Percentiles rank a stretch among this genome's conserved stretches.
These are phyloP conservation scores for Hygrophorus pudorinus DNA, from an alignment of 768 basidiomycete species.

Conservation along the genomic window DNA sequence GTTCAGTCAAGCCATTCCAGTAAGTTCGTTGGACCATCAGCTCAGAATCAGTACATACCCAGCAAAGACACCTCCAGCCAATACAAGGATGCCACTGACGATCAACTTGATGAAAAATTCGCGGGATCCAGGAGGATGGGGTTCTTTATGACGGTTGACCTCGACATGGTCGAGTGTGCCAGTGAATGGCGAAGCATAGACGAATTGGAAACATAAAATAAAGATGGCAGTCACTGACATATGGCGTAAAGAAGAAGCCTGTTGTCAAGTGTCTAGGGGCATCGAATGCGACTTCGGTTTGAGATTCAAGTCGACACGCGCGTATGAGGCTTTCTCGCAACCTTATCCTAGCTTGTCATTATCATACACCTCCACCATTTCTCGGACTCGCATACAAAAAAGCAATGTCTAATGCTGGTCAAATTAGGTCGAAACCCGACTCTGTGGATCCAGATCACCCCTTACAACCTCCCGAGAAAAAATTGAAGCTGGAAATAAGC, in stretches of 20 bases:
- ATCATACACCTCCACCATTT: not conserved
- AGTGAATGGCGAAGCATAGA: conserved; percentile 3
- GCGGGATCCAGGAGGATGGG: conserved; percentile 31
- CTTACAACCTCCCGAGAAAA: conserved; percentile 18
- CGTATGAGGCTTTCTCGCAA: too few species aligned
- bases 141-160: not conserved
- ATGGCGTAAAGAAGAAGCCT: too few species aligned
- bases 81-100: conserved; percentile 58
- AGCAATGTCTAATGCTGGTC: conserved; percentile 8
- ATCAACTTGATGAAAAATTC: conserved; percentile 70
- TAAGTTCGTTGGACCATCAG: not conserved
- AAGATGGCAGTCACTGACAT: not conserved
- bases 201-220: not conserved
- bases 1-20: not conserved
- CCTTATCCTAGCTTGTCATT: not conserved
- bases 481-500: conserved; percentile 15
- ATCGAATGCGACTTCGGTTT: too few species aligned
- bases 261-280: too few species aligned
- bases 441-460: conserved; percentile 11
- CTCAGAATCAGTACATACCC: conserved; percentile 42
- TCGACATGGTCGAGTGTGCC: not conserved
- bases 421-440: conserved; percentile 9
- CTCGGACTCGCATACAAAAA: not conserved
- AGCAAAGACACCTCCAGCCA: conserved; percentile 86
- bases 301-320: too few species aligned